These are phyloP conservation scores for Fraxinus americana DNA, from an alignment of 257 asterid genomes.

Conservation along the genomic window DNA sequence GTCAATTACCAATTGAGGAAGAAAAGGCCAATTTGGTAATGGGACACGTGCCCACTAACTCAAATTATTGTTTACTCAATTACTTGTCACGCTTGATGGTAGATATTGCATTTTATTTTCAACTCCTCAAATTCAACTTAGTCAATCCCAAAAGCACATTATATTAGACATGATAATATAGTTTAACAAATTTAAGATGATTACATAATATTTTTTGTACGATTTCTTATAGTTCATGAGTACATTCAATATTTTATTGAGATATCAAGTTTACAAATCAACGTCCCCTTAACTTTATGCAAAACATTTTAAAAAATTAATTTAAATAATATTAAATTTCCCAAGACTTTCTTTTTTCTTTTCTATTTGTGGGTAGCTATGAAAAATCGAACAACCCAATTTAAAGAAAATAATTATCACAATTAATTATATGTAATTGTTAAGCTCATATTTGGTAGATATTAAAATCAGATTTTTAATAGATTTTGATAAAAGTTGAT, in stretches of 20 bases:
- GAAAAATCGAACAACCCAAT: too few relatives aligned
- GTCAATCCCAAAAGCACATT: neutral
- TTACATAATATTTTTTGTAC: too few relatives aligned
- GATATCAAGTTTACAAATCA: neutral
- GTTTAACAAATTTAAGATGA: too few relatives aligned
- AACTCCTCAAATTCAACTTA: neutral
- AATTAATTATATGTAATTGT: too few relatives aligned
- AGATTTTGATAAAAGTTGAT: too few relatives aligned
- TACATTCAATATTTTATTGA: too few relatives aligned
- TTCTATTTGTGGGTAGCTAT: too few relatives aligned
- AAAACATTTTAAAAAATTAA: neutral
- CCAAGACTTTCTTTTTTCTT: too few relatives aligned
- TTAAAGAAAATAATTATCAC: too few relatives aligned
- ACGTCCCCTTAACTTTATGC: neutral
- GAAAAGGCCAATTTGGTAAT: neutral
- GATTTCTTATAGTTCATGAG: neutral
- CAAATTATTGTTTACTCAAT: constrained; percentile 9
- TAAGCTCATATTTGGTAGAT: too few relatives aligned
- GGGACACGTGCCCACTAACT: neutral
- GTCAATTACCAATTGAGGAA: constrained; percentile 2
- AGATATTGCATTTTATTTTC: neutral
- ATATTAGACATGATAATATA: neutral
- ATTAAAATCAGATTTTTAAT: too few relatives aligned
- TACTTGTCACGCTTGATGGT: neutral
- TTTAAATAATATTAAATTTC: neutral